These are phyloP conservation scores for Geosmithia putterillii DNA, from an alignment of 2,329 filamentous ascomycete species.

Conservation along the genomic window DNA sequence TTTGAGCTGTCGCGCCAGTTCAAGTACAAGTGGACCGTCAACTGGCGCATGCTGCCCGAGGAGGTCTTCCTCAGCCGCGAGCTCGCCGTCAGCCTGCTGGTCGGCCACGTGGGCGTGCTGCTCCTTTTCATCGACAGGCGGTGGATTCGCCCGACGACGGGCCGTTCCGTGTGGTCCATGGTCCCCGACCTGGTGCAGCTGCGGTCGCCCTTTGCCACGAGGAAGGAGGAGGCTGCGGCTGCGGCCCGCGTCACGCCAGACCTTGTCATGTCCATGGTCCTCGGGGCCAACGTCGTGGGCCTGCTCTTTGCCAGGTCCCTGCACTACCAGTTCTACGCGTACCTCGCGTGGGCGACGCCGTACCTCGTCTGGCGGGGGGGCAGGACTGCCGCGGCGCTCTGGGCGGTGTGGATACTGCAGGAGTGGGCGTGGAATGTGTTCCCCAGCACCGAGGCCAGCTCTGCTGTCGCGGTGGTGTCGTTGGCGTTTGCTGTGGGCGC, in stretches of 20 bases:
- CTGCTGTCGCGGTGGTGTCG: constrained; percentile 53
- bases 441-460: constrained; percentile 55
- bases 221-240: constrained; percentile 42
- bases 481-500: constrained; percentile 55
- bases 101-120: constrained; percentile 53
- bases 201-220: constrained; percentile 28
- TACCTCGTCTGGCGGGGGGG: constrained; percentile 75
- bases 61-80: constrained; percentile 56
- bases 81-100: constrained; percentile 58
- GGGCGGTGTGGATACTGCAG: constrained; percentile 61
- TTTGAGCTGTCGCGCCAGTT: constrained; percentile 90
- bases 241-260: constrained; percentile 49
- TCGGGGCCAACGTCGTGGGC: constrained; percentile 67
- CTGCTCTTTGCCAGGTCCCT: constrained; percentile 77
- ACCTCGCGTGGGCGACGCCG: constrained; percentile 80
- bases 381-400: constrained; percentile 53
- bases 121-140: constrained; percentile 56
- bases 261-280: constrained; percentile 65
- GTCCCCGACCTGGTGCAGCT: constrained; percentile 27
- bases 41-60: constrained; percentile 93
- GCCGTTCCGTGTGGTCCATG: constrained; percentile 44
- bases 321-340: constrained; percentile 93
- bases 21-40: constrained; percentile 96
- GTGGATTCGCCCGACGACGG: constrained; percentile 49
- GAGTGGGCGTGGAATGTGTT: constrained; percentile 94